A percentile compares a stretch with the other conserved stretches of the same genome.
phyloP scores from a whole-genome alignment of 192 early-diverging fungal genomes.

The Diversispora eburnea region DNA sequence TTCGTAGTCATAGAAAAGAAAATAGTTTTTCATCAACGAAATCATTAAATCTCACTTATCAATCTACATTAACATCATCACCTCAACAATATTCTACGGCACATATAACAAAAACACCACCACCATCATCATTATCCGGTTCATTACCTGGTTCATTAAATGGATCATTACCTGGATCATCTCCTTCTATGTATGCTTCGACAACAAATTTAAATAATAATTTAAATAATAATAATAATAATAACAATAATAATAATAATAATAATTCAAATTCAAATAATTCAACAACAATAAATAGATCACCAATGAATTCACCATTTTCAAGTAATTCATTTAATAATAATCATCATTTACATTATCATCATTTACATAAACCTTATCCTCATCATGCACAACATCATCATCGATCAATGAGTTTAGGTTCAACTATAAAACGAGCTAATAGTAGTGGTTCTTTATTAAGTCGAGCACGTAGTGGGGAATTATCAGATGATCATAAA shows the following conservation, averaged over 20 bases:
- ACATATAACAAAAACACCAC: slow-evolving; percentile 15
- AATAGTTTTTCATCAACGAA: slow-evolving; percentile 24
- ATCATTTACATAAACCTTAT: slow-evolving; percentile 26
- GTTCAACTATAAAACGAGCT: slow-evolving; percentile 24
- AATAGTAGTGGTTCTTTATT: slow-evolving; percentile 27
- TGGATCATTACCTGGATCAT: background rate
- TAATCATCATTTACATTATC: slow-evolving; percentile 31
- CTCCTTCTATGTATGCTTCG: background rate
- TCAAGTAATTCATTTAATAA: slow-evolving; percentile 28
- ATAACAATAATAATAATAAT: too few relatives aligned
- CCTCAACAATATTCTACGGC: slow-evolving; percentile 11
- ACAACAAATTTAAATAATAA: too few relatives aligned
- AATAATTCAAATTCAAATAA: too few relatives aligned
- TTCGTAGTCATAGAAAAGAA: slow-evolving; percentile 17
- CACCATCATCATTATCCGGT: slow-evolving; percentile 20
- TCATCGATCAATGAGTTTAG: slow-evolving; percentile 25
- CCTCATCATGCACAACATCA: slow-evolving; percentile 29
- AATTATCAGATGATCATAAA: slow-evolving; percentile 19
- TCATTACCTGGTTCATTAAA: slow-evolving; percentile 11
- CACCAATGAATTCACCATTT: slow-evolving; percentile 28
- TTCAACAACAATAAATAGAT: slow-evolving; percentile 26
- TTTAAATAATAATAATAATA: too few relatives aligned
- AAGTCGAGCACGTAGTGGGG: slow-evolving; percentile 19
- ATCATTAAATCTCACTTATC: slow-evolving; percentile 27
- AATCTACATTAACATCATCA: slow-evolving; percentile 24